Percentiles rank a stretch among this genome's conserved stretches.
Evolutionary conservation across 768 basidiomycete species (phyloP).

Genomic region (Boletus pseudopeckii): DNA sequence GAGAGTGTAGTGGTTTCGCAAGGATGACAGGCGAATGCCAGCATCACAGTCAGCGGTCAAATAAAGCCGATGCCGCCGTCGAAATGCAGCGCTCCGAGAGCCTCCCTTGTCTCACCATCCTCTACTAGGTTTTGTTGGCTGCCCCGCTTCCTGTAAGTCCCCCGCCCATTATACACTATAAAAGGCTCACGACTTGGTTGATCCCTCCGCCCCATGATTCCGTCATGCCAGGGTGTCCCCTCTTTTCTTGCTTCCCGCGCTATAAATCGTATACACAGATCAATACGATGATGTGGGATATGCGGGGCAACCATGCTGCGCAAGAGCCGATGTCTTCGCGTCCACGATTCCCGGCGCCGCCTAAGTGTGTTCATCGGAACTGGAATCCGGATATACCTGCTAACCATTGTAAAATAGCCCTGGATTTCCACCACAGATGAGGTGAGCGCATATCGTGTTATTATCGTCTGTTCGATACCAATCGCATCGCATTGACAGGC

Average conservation of each 20-base stretch:
- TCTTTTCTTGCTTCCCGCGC: slow-evolving; percentile 31
- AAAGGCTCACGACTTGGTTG: slow-evolving; percentile 10
- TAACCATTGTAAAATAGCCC: slow-evolving; percentile 11
- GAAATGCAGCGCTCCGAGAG: slow-evolving; percentile 20
- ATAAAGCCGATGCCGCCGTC: slow-evolving; percentile 25
- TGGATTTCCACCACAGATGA: slow-evolving; percentile 13
- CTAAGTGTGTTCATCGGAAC: slow-evolving; percentile 15
- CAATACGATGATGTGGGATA: slow-evolving; percentile 31
- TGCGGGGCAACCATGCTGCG: slow-evolving; percentile 13
- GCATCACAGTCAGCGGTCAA: slow-evolving; percentile 23
- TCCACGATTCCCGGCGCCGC: slow-evolving; percentile 11
- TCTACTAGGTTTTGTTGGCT: slow-evolving; percentile 26
- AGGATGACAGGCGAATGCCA: slow-evolving; percentile 4
- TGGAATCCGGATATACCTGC: not conserved
- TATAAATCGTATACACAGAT: slow-evolving; percentile 33
- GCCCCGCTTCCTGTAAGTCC: slow-evolving; percentile 19
- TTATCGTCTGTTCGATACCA: not conserved
- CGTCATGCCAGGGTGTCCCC: slow-evolving; percentile 31
- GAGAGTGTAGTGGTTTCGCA: slow-evolving; percentile 10
- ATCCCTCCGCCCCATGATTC: slow-evolving; percentile 5
- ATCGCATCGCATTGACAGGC: slow-evolving; percentile 11
- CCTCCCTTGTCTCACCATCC: slow-evolving; percentile 16
- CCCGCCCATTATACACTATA: slow-evolving; percentile 21
- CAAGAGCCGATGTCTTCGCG: slow-evolving; percentile 15
- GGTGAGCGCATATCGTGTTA: not conserved